These are phyloP conservation scores for Aphanomyces euteiches DNA, from an alignment of 352 stramenopile genomes.

Conservation along the genomic window DNA sequence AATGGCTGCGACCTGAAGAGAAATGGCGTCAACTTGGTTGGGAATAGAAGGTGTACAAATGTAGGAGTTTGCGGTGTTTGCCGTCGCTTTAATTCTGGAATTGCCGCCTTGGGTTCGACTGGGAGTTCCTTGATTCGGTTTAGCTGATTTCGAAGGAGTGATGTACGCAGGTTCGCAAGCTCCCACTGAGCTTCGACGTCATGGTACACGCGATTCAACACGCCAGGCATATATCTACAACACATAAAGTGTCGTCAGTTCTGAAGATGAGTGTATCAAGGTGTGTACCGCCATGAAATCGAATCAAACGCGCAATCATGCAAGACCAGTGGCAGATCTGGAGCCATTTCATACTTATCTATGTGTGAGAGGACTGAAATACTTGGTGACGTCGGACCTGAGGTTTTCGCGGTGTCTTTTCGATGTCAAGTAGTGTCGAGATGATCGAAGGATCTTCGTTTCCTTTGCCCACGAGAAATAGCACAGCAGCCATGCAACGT, in stretches of 20 bases:
- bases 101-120: constrained; percentile 42
- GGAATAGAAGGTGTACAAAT: constrained; percentile 46
- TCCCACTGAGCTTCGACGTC: constrained; percentile 87
- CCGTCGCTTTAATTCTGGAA: constrained; percentile 62
- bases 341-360: constrained; percentile 90
- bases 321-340: constrained; percentile 94
- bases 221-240: constrained; percentile 59
- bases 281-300: constrained; percentile 62
- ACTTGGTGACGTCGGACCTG: constrained; percentile 36
- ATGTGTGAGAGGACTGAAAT: background rate
- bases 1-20: constrained; percentile 30
- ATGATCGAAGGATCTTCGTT: constrained; percentile 90
- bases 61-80: constrained; percentile 49
- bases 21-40: constrained; percentile 23
- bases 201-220: constrained; percentile 68
- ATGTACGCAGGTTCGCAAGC: constrained; percentile 57
- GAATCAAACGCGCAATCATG: constrained; percentile 94
- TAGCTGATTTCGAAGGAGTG: constrained; percentile 69
- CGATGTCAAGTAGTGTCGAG: constrained; percentile 90
- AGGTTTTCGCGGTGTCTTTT: constrained; percentile 70
- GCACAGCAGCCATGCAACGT: constrained; percentile 95
- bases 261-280: no score
- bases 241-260: no score
- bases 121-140: constrained; percentile 52
- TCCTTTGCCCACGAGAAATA: constrained; percentile 94